Evolutionary conservation across 2,329 filamentous ascomycete species (phyloP).

Genomic region (Cercospora citrullina): DNA sequence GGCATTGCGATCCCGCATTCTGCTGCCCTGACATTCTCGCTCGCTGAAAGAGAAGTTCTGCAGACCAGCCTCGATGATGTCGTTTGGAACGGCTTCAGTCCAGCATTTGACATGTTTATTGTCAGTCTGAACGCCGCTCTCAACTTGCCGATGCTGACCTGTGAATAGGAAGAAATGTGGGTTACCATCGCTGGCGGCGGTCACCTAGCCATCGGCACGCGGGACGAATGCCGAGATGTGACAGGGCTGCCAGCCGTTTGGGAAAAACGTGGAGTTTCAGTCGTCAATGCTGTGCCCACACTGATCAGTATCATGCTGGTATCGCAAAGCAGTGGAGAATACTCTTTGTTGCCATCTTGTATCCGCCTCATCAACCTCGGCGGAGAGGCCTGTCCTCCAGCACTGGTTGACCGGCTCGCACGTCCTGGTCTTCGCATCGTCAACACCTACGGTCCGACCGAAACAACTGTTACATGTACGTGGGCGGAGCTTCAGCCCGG

Average conservation of each 20-base stretch:
- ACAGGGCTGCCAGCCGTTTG: slow-evolving; percentile 23
- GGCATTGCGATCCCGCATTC: slow-evolving; percentile 31
- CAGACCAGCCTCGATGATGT: slow-evolving; percentile 22
- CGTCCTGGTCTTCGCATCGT: slow-evolving; percentile 26
- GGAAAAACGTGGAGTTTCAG: slow-evolving; percentile 22
- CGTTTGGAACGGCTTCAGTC: slow-evolving; percentile 29
- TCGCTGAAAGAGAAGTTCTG: slow-evolving; percentile 28
- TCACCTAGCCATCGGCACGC: slow-evolving; percentile 28
- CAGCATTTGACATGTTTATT: slow-evolving; percentile 32
- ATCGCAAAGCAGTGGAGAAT: slow-evolving; percentile 18
- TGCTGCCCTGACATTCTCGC: slow-evolving; percentile 24
- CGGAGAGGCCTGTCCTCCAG: slow-evolving; percentile 28
- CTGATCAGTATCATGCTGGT: slow-evolving; percentile 28
- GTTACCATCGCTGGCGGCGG: slow-evolving; percentile 29
- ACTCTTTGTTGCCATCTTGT: slow-evolving; percentile 22
- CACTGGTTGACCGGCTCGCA: slow-evolving; percentile 25
- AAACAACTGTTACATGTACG: slow-evolving; percentile 28
- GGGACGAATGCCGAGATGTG: slow-evolving; percentile 27
- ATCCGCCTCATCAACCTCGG: slow-evolving; percentile 29
- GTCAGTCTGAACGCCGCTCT: neutral
- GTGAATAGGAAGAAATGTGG: slow-evolving; percentile 30
- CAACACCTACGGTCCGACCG: slow-evolving; percentile 31
- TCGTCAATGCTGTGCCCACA: slow-evolving; percentile 30
- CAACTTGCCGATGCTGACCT: neutral
- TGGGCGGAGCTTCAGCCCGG: slow-evolving; percentile 28